Conservation (phyloP, 495 filamentous ascomycete genomes). For the Usnea hakonensis region DNA sequence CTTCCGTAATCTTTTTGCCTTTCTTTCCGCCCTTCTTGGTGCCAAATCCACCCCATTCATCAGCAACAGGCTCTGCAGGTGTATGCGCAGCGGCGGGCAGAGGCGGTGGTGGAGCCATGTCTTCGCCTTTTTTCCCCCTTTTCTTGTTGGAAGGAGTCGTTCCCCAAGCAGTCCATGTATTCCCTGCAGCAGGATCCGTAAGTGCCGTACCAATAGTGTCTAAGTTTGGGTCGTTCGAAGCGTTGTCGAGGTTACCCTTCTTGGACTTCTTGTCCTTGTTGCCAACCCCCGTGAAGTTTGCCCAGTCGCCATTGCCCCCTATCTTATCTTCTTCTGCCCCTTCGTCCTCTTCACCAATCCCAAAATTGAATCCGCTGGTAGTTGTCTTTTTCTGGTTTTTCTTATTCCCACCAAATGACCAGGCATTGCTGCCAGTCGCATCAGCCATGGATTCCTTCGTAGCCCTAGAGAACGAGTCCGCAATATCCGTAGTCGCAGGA, state of each 20-base stretch:
- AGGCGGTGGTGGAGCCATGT: conserved; percentile 10
- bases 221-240: conserved; percentile 13
- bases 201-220: conserved; percentile 19
- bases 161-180: conserved; percentile 23
- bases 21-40: conserved; percentile 30
- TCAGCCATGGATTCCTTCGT: conserved; percentile 28
- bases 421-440: conserved; percentile 25
- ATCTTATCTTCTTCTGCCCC: conserved; percentile 21
- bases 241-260: conserved; percentile 22
- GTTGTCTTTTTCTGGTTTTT: conserved; percentile 36
- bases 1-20: conserved; percentile 25
- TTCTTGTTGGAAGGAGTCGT: conserved; percentile 21
- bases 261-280: conserved; percentile 26
- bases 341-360: conserved; percentile 31
- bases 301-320: conserved; percentile 19
- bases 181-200: conserved; percentile 21
- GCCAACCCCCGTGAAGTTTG: conserved; percentile 11
- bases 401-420: conserved; percentile 30
- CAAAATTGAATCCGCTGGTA: conserved; percentile 41
- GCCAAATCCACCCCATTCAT: conserved; percentile 21
- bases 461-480: conserved; percentile 29
- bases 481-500: conserved; percentile 17
- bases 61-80: conserved; percentile 10
- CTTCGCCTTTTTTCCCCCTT: conserved; percentile 23
- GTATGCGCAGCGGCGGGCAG: conserved; percentile 13